Evolutionary conservation across 305 asterid species (phyloP).

Genomic region (Withania somnifera): DNA sequence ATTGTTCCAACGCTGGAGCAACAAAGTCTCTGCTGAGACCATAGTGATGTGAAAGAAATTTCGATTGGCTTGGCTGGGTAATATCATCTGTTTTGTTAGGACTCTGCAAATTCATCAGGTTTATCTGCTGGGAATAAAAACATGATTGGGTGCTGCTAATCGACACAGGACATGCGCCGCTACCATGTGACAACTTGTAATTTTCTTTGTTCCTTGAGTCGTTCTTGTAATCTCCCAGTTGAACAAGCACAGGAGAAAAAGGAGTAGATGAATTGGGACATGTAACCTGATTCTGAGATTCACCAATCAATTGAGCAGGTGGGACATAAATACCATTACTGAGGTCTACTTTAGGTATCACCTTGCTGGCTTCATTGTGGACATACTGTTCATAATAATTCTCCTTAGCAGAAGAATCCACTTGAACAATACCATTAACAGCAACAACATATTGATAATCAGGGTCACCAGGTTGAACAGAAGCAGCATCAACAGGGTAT

Average conservation of each 20-base stretch:
- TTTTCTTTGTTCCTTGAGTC: constrained; percentile 7
- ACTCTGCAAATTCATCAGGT: constrained; percentile 13
- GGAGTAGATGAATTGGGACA: constrained; percentile 17
- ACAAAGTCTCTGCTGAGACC: constrained; percentile 13
- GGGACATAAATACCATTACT: constrained; percentile 23
- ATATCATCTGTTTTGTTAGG: constrained; percentile 16
- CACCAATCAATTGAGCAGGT: constrained; percentile 12
- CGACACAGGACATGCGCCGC: constrained; percentile 20
- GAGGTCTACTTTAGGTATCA: constrained; percentile 25
- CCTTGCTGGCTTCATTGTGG: constrained; percentile 22
- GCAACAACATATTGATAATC: constrained; percentile 58
- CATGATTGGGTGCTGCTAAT: constrained; percentile 15
- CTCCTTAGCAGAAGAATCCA: constrained; percentile 26
- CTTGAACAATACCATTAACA: constrained; percentile 46
- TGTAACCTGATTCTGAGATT: constrained; percentile 18
- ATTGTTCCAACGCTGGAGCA: constrained; percentile 25
- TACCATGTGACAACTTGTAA: constrained; percentile 21
- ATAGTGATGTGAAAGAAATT: constrained; percentile 15
- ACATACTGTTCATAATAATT: constrained; percentile 20
- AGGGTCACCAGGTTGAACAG: constrained; percentile 30
- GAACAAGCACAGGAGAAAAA: constrained; percentile 19
- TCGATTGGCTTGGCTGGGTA: constrained; percentile 19
- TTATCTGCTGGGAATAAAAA: constrained; percentile 16
- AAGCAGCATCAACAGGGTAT: constrained; percentile 20
- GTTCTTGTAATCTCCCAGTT: constrained; percentile 24